Base-by-base conservation (phyloP, 352 stramenopile species). In the Phytopythium boreale region DNA sequence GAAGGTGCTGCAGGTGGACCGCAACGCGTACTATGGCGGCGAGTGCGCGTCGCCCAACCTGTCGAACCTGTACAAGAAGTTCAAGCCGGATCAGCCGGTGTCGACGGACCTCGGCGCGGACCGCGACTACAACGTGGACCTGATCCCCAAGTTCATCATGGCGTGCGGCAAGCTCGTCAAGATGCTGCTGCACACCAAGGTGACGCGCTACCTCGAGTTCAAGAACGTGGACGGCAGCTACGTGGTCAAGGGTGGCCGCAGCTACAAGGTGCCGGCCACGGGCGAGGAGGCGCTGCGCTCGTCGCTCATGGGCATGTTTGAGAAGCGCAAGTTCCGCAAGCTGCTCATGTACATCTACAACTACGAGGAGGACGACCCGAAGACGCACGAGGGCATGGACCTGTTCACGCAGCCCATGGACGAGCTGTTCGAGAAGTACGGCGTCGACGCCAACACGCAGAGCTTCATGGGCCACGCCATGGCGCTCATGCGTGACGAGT, bases 81-180 rank as follows among this genome's bases (percentile, higher is more conserved):
- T 97, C 76, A 91, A 94, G 72, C 83, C 80, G 0, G 80, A 77
- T 8, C 70, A 90, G 59, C 65, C 82, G 61, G 78, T 85, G 56
- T 74, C 80, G 59, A 72, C 77, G 50, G 81, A 93, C 22, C 76
- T 99, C 36, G 97, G 97, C 59, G 95, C 90, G 43, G 98, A 98
- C 75, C 96, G 97, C 53, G 97, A 99, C 82, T 99, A 99, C 88
- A 99, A 99, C 77, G 97, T 99, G 58, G 98, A 99, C 82, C 82
- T 99, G 27, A 98, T 99, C 73, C 97, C 98, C 53, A 99, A 99
- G 85, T 99, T 99, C 73, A 99, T 99, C 77, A 99, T 99, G 97
- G 97, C 98, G 2, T 99, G 97, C 72, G 98, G 98, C 63, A 99
- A 99, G 74, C 87, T 99, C 24, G 98, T 99, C 27, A 99, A 99